phyloP scores from a whole-genome alignment of 1,139 yeast genomes.

The Diutina rugosa region DNA sequence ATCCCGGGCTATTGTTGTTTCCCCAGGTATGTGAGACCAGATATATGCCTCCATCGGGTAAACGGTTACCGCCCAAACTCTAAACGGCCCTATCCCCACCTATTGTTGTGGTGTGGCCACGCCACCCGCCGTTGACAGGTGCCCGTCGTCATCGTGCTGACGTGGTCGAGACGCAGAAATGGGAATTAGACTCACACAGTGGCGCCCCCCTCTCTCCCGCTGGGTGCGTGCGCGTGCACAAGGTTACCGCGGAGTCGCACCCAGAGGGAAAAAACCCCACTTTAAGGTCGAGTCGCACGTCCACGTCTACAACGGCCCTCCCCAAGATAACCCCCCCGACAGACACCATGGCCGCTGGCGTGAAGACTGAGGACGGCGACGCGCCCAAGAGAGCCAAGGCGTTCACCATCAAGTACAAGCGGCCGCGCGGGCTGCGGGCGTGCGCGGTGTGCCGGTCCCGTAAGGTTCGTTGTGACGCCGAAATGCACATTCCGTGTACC shows the following conservation, averaged over 20 bases:
- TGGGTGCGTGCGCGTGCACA: background rate
- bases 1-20: too few species aligned
- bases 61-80: too few species aligned
- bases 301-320: background rate
- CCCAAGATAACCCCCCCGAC: background rate
- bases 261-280: background rate
- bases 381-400: slow-evolving; percentile 26
- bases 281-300: background rate
- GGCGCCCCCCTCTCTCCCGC: background rate
- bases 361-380: slow-evolving; percentile 6
- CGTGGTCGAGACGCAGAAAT: background rate
- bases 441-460: slow-evolving; percentile 55
- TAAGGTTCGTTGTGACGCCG: slow-evolving; percentile 61
- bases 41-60: too few species aligned
- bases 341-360: background rate
- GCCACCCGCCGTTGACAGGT: too few species aligned
- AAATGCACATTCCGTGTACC: slow-evolving; percentile 62
- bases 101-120: too few species aligned
- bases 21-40: too few species aligned
- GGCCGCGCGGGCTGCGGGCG: slow-evolving; percentile 41
- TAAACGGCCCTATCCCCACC: too few species aligned
- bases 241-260: background rate
- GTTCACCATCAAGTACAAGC: slow-evolving; percentile 34
- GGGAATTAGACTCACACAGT: background rate
- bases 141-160: background rate